Base-by-base conservation (phyloP, 352 stramenopile species). In the Pythium dissotocum region DNA sequence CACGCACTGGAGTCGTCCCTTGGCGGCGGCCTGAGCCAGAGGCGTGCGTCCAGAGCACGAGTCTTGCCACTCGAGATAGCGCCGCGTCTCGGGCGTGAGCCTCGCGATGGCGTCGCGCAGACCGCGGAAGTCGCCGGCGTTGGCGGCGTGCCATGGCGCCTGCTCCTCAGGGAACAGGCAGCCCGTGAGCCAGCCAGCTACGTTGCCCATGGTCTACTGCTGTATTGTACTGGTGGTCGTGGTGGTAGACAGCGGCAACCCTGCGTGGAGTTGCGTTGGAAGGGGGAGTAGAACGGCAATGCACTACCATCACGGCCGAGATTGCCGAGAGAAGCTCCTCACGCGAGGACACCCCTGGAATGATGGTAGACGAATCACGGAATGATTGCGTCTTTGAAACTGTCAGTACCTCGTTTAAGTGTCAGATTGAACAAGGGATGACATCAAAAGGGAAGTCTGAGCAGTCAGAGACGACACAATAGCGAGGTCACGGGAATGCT, bases 21-120 rank as follows among this genome's bases (percentile, higher is more conserved):
- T 70, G 13, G 61, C 65, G 13, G 65, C 63, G 1, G 73, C 70
- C 38, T 73, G 69, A 9, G 63, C 65, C 18, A 80, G 55, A 16
- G 73, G 70, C 24, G 73, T 76, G 56, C 70, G 66, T 1, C 73
- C 70, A 24, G 52, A 65, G 51, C 60, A 69, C 32, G 60, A 36
- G 48, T 80, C 73, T 18, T 58, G 63, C 66, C 69, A 80, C 36
- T 80, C 70, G 58, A 77, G 35, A 38, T 73, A 70, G 10, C 53
- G 30, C 6, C 63, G 55, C 40, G 67, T 69, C 51, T 71, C 35
- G 36, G 58, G 58, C 21, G 60, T 69, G 33, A 75, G 52, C 28
- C 61, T 66, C 1, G 61, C 48, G 49, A 71, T 61, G 3, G 60
- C 63, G 13, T 68, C 60, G 10, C 60, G 59, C 16, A 78, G 52